phyloP scores from a whole-genome alignment of 164 flowering plant genomes.

The Stephania cephalantha region DNA sequence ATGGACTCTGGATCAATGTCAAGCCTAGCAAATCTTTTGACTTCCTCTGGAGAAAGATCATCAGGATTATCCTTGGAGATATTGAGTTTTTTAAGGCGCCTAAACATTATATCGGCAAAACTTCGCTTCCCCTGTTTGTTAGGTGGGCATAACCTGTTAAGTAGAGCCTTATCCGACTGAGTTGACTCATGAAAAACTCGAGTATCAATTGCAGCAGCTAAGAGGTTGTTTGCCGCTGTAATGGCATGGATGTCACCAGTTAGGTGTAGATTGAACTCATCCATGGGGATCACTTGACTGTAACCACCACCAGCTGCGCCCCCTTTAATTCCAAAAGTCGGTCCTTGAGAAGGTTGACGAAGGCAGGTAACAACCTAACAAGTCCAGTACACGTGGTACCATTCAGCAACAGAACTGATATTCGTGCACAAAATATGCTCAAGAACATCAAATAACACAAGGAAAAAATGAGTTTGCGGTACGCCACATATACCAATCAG shows the following conservation, averaged over 20 bases:
- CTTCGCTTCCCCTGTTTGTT: constrained; percentile 74
- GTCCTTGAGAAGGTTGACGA: constrained; percentile 99
- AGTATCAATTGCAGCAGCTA: constrained; percentile 98
- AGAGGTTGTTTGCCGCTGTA: constrained; percentile 97
- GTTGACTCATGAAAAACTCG: constrained; percentile 83
- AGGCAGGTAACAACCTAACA: constrained; percentile 86
- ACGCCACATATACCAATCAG: no score
- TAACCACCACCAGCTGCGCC: constrained; percentile 99
- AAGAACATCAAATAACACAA: no score
- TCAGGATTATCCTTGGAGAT: constrained; percentile 72
- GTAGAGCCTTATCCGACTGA: constrained; percentile 91
- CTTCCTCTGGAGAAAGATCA: constrained; percentile 81
- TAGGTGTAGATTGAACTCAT: constrained; percentile 93
- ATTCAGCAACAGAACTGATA: no score
- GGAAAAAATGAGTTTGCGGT: no score
- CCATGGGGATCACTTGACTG: constrained; percentile 99
- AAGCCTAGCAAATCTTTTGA: constrained; percentile 79
- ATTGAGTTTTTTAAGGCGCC: constrained; percentile 83
- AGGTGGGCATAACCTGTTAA: constrained; percentile 83
- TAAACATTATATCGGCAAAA: constrained; percentile 74
- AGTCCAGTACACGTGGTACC: constrained; percentile 4
- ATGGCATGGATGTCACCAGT: constrained; percentile 99
- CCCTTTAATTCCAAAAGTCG: constrained; percentile 99
- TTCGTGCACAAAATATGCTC: no score
- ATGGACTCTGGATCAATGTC: constrained; percentile 85